Base-by-base conservation (phyloP, 495 filamentous ascomycete genomes). In the Stereocaulon alpinum region DNA sequence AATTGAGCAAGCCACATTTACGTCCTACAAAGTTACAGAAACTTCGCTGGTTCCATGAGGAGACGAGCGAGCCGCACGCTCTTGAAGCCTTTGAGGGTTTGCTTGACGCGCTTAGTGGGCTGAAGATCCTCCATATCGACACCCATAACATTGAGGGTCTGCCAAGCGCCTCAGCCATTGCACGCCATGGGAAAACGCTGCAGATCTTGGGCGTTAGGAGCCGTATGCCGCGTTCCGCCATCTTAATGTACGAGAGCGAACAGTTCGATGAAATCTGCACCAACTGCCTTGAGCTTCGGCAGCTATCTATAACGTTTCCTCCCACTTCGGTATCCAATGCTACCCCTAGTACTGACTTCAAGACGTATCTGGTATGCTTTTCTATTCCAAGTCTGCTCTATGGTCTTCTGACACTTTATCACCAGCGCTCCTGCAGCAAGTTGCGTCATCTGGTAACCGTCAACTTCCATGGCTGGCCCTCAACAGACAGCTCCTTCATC, bases 71-170 rank as follows among this genome's bases (percentile, higher is more conserved):
- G 24, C 42, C 41, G 14, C 59, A 61, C 27, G 52, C 59, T 20
- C 43, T 61, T 29, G 51, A 61, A 42, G 59, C 59, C 42, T 61
- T 61, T 55, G 59, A 61, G 14, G 59, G 53, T 15, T 40, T 55
- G 30, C 52, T 61, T 24, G 51, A 61, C 9, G 30, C 42, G 29
- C 30, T 61, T 5, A 50, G n/a, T 30, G 53, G 43, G 41, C 40
- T 61, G 30, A 32, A 61, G 59, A 22, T 55, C 10, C 34, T 61
- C 20, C 52, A 55, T 17, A 44, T 61, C 27, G 59, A 61, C 53
- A 27, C 48, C 51, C 49, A 34, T n/a, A 40, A 56, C 22, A 48
- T 61, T 22, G 4, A 6, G 30, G 52, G 24, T 20, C 27, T 56
- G 34, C 59, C 53, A 6, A 61, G 43, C 10, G 41, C 59, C 22